phyloP scores from a whole-genome alignment of 371 early-diverging fungal genomes.

The Mortierella sp. region DNA sequence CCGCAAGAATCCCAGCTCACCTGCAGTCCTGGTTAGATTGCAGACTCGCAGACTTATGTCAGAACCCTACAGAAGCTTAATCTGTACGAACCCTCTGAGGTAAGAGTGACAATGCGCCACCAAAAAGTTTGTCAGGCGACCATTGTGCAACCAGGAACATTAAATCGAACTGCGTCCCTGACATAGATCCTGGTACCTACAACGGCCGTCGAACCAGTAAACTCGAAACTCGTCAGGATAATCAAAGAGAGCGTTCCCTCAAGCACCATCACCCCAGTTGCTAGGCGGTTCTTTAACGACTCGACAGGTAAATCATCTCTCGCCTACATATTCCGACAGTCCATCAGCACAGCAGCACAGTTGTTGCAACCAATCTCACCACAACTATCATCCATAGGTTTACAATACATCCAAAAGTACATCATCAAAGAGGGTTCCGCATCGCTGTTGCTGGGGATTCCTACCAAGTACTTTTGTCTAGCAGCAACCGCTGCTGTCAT shows the following conservation, averaged over 20 bases:
- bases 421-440: constrained; percentile 58
- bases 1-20: not conserved
- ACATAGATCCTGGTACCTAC: constrained; percentile 56
- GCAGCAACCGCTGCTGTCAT: constrained; percentile 40
- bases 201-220: constrained; percentile 55
- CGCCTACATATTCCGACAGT: no score
- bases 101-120: constrained; percentile 16
- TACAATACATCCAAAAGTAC: constrained; percentile 59
- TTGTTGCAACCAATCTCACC: no score
- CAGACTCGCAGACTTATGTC: constrained; percentile 72
- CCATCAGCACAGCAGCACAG: no score
- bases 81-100: constrained; percentile 70
- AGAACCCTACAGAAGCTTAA: constrained; percentile 71
- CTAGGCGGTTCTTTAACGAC: constrained; percentile 71
- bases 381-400: constrained; percentile 43
- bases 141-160: no score
- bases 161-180: no score
- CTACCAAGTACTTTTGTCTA: constrained; percentile 60
- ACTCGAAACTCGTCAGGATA: constrained; percentile 60
- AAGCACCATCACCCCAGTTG: constrained; percentile 58
- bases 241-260: constrained; percentile 61
- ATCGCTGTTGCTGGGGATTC: constrained; percentile 55
- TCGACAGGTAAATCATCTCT: constrained; percentile 55
- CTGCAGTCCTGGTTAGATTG: constrained; percentile 57
- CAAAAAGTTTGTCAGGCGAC: not conserved